Base-by-base conservation (phyloP, 306 rosid species). In the Cicer cuneatum region DNA sequence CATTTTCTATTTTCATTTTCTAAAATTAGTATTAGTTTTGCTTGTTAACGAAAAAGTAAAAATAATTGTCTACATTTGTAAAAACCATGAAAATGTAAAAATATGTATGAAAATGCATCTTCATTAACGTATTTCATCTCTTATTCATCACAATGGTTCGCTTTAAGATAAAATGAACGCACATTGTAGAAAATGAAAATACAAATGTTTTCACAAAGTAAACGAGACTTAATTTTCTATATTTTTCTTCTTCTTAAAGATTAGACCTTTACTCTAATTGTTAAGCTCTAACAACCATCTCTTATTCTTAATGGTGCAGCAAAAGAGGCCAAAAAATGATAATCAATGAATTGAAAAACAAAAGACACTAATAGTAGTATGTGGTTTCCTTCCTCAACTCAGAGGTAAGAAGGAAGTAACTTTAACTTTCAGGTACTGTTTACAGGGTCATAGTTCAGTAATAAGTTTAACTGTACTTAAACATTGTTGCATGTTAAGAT, bases 401-500 rank as follows among this genome's bases (percentile, higher is more conserved):
- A 29, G 15, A 24, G 64, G 7, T 13, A 24, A 57, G 2, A 14
- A 58, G 63, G 14, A 24, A 58, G 64, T 29, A 58, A 12, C 41
- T 57, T 24, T 10, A 57, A 57, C 64, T 24, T 24, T 24, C 40
- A 56, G 39, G 7, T 57, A 57, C 63, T 1, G 5, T 15, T 24
- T 58, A 29, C 2, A 6, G 18, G 12, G 14, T 24, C 64, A 57
- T 49, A 37, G 21, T 56, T 46, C 56, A 38, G 51, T 38, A 37
- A 59, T 58, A 29, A 63, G 69, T 18, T 66, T 14, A 73, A 68
- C 15, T 57, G 48, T 48, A 48, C 70, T 53, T 14, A 8, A 54
- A 75, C 24, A 13, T 18, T 5, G 24, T 76, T 63, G 51, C 38
- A 18, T 54, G 9, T 35, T 29, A 29, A 45, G 49, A 24, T 37